Evolutionary conservation across 805 yeast species (phyloP), one percentile per base, ranked within the genome.

Genomic region (Peterozyma toletana): DNA sequence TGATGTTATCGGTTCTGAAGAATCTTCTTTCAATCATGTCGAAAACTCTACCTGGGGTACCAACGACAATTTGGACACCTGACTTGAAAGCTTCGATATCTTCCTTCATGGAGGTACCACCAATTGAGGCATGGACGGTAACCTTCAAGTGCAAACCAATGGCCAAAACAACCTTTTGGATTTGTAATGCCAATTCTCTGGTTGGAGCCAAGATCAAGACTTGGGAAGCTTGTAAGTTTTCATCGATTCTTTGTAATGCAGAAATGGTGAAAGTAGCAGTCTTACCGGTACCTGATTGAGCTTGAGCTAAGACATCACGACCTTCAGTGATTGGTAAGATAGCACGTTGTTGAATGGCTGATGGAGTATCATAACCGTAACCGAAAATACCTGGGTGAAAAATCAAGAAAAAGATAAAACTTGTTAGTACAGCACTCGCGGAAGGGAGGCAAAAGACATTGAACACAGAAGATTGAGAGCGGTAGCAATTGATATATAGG

Each of bases 31-130:
- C 86, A 62, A 93, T 90, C 91, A 93, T 88, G 67, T 93, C 98
- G 59, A 73, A 78, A 52, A 93, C 97, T 72, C 99, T 82, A 61
- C 99, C 99, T 57, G 99, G 99, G 48, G 99, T 93, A 63, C 98
- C 99, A 58, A 89, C 91, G 47, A 93, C 95, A 48, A 91, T 78
- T 71, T 91, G 97, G 52, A 85, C 95, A 54, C 95, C 96, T 51
- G 78, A 78, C 58, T 77, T 75, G 63, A 93, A 78, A 53, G 86
- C 88, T 64, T 82, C 84, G 52, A 86, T 75, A 71, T 93, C 99
- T 53, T 89, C 93, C 48, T 81, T 80, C 64, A 88, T 77, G 48
- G 87, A 77, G 50, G 95, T 91, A 65, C 99, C 99, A 68, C 99
- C 99, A 60, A 93, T 87, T 68, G 96, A 91, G 43, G 98, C 96